phyloP scores from a whole-genome alignment of 768 basidiomycete genomes.

The Leccinum ochraceum region DNA sequence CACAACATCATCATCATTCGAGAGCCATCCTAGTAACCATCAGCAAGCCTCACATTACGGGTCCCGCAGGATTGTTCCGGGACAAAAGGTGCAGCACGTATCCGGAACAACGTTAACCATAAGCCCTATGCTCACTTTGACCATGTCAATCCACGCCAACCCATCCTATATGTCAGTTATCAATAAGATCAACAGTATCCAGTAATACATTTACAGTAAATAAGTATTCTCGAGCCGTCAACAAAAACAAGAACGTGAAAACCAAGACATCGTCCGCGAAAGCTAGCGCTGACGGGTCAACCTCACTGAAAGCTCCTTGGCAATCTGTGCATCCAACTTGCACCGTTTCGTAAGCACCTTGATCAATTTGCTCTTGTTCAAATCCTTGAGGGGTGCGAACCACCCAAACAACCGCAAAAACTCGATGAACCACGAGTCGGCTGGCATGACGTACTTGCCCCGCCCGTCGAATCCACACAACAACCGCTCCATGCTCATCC shows the following conservation, averaged over 20 bases:
- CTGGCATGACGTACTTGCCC: conserved; percentile 25
- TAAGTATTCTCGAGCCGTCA: not conserved
- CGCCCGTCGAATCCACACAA: conserved; percentile 16
- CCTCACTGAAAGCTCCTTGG: conserved; percentile 16
- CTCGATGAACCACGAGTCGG: conserved; percentile 24
- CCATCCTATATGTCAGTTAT: not conserved
- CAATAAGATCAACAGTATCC: not conserved
- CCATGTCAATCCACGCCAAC: too few species aligned
- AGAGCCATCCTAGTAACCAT: too few species aligned
- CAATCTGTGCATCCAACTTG: conserved; percentile 19
- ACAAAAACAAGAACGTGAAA: not conserved
- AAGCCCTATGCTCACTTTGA: too few species aligned
- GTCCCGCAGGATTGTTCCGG: too few species aligned
- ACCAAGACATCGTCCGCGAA: not conserved
- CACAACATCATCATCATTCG: too few species aligned
- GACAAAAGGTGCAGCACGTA: too few species aligned
- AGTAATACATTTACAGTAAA: not conserved
- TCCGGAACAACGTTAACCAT: too few species aligned
- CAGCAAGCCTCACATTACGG: too few species aligned
- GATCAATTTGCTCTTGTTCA: conserved; percentile 19
- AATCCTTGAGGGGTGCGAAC: conserved; percentile 15
- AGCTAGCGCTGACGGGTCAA: conserved; percentile 3
- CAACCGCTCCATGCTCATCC: conserved; percentile 14
- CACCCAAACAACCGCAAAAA: conserved; percentile 20
- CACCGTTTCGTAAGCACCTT: conserved; percentile 28